Base-by-base conservation (phyloP, 306 rosid genomes). In the Adenanthera pavonina region DNA sequence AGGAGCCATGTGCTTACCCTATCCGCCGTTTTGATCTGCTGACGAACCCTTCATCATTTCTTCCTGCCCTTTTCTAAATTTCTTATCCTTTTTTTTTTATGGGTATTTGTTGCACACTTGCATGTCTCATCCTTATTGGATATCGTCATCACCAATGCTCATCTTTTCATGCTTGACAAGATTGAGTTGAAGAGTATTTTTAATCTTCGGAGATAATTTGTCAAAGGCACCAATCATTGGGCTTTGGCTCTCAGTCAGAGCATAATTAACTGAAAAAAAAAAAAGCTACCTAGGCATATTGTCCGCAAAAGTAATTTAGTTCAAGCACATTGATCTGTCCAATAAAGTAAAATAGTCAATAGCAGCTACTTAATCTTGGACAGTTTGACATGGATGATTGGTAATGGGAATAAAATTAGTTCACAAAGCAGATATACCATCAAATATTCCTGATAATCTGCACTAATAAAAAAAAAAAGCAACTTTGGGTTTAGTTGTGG, bases 1-100 rank as follows among this genome's bases (percentile, higher is more conserved):
- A 52, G 16, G 19, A 56, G 67, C 62, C 78, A 76, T 84, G 77
- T 77, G 77, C 80, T 62, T 61, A 52, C 51, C 69, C 78, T 69
- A 68, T 84, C 76, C 74, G 20, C 69, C 41, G 44, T 80, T 76
- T 78, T 78, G 44, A 82, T 78, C 48, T 78, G 69, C 61, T 57
- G 62, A 76, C 60, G 36, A 78, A 33, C 35, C 34, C 20, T 76
- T 48, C 69, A n/a, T 48, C 82, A 69, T 35, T n/a, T 74, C 13
- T 15, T 5, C 20, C 17, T 54, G 16, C 2, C 14, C 7, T 66
- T 17, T 30, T 12, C 33, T 5, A 3, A 17, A 7, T 7, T 19
- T 6, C n/a, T 17, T 7, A 6, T 19, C 6, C 1, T n/a, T 41
- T 14, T 35, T 35, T 14, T 6, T 3, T 64, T 35, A 35, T 35